Base-by-base conservation (phyloP, 371 early-diverging fungal species). In the Mucor irregularis region DNA sequence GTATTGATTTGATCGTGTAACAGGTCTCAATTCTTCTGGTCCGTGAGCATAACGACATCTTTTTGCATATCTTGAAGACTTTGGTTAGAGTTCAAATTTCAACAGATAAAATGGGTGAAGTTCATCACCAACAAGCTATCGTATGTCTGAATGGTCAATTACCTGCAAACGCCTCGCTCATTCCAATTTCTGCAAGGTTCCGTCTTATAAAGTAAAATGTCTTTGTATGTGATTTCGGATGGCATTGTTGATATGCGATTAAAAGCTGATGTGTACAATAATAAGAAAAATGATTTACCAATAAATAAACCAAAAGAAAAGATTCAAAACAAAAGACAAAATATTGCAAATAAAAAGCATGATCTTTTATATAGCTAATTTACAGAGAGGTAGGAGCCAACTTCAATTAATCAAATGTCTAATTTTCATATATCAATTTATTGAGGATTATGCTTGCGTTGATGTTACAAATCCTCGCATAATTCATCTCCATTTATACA, bases 41-140 rank as follows among this genome's bases (percentile, higher is more conserved):
- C 84, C 83, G 66, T 98, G 98, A 2, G 96, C 96, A 84, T 95
- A 98, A 66, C 95, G 93, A 71, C 98, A 98, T 71, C 89, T 87
- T n/a, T 80, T 78, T 0, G 90, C 94, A 72, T 95, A 97, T 55
- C 83, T 83, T 25, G n/a, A n/a, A n/a, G n/a, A n/a, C n/a, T n/a
- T n/a, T n/a, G n/a, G n/a, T n/a, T n/a, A n/a, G n/a, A n/a, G n/a
- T n/a, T n/a, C n/a, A n/a, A n/a, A n/a, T n/a, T n/a, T n/a, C n/a
- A n/a, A n/a, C n/a, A n/a, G n/a, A n/a, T n/a, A n/a, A n/a, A n/a
- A n/a, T n/a, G n/a, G n/a, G n/a, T n/a, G n/a, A n/a, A n/a, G n/a
- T n/a, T n/a, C n/a, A n/a, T n/a, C n/a, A n/a, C n/a, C n/a, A n/a
- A n/a, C n/a, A n/a, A n/a, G n/a, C n/a, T n/a, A n/a, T n/a, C n/a